A percentile compares a stretch with the other conserved stretches of the same genome.
phyloP scores from a whole-genome alignment of 2,329 filamentous ascomycete genomes.

The Penicillium frequentans region DNA sequence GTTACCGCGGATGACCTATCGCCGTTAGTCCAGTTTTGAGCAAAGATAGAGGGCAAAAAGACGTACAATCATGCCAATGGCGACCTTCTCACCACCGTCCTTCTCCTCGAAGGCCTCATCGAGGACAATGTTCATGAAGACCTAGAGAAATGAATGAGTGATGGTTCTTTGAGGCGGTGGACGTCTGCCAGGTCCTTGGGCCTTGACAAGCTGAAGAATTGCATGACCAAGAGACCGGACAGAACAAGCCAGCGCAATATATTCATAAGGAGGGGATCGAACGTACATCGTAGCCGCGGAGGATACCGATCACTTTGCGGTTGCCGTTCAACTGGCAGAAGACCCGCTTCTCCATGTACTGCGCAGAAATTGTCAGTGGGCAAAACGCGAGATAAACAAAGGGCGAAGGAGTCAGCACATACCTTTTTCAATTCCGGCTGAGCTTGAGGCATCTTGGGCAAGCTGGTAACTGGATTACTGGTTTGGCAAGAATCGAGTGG shows the following conservation, averaged over 20 bases:
- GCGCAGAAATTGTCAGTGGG: constrained; percentile 17
- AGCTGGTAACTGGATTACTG: constrained; percentile 23
- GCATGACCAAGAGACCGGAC: too few species aligned
- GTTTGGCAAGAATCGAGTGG: constrained; percentile 16
- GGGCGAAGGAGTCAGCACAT: constrained; percentile 21
- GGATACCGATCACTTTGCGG: constrained; percentile 90
- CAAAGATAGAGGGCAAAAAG: neutral
- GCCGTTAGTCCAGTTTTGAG: constrained; percentile 6
- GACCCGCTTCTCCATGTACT: constrained; percentile 99
- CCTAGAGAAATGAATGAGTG: constrained; percentile 52
- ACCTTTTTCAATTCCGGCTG: constrained; percentile 99
- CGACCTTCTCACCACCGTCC: constrained; percentile 82
- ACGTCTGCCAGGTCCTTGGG: neutral
- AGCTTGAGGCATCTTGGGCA: constrained; percentile 84
- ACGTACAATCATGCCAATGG: constrained; percentile 86
- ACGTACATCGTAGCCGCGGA: constrained; percentile 93
- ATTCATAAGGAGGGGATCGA: neutral
- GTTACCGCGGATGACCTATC: constrained; percentile 92
- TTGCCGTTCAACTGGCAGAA: constrained; percentile 98
- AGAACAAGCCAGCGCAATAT: neutral
- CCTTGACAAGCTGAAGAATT: neutral
- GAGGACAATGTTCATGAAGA: constrained; percentile 96
- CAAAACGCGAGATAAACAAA: neutral
- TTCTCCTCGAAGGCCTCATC: constrained; percentile 98
- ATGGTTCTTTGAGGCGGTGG: neutral